These are phyloP conservation scores for Pleurotus salmoneostramineus DNA, from an alignment of 768 basidiomycete genomes.

Conservation along the genomic window DNA sequence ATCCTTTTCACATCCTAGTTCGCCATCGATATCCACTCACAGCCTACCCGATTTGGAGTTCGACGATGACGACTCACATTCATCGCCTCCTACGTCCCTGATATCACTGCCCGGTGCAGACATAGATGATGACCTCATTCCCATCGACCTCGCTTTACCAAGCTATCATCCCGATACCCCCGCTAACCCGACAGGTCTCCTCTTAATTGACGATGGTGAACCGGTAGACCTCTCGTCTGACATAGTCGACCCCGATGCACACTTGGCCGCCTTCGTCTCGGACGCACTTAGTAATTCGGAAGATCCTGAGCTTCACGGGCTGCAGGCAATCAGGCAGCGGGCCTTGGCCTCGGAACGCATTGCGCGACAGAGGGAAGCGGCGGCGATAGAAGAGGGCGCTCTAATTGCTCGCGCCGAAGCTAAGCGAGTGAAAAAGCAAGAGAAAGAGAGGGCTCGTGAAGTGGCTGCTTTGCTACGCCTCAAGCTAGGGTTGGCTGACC, in stretches of 20 bases:
- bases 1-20: conserved; percentile 11
- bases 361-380: conserved; percentile 23
- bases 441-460: conserved; percentile 54
- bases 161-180: conserved; percentile 2
- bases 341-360: conserved; percentile 26
- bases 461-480: conserved; percentile 51
- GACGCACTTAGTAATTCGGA: conserved; percentile 22
- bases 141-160: conserved; percentile 14
- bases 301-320: conserved; percentile 32
- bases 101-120: conserved; percentile 39
- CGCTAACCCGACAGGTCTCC: conserved; percentile 11
- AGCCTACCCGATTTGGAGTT: conserved; percentile 22
- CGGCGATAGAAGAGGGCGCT: conserved; percentile 29
- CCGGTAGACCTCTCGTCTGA: conserved; percentile 38
- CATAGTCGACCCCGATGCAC: conserved; percentile 28
- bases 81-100: conserved; percentile 19
- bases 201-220: conserved; percentile 40
- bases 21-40: conserved; percentile 22
- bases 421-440: conserved; percentile 39
- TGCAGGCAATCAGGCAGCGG: conserved; percentile 37
- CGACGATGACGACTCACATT: conserved; percentile 16
- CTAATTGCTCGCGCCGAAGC: conserved; percentile 37
- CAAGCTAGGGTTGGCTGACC: conserved; percentile 31
- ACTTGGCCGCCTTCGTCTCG: conserved; percentile 16
- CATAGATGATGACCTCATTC: conserved; percentile 37